phyloP scores from a whole-genome alignment of 2,329 filamentous ascomycete species.

The Nemania sp. region DNA sequence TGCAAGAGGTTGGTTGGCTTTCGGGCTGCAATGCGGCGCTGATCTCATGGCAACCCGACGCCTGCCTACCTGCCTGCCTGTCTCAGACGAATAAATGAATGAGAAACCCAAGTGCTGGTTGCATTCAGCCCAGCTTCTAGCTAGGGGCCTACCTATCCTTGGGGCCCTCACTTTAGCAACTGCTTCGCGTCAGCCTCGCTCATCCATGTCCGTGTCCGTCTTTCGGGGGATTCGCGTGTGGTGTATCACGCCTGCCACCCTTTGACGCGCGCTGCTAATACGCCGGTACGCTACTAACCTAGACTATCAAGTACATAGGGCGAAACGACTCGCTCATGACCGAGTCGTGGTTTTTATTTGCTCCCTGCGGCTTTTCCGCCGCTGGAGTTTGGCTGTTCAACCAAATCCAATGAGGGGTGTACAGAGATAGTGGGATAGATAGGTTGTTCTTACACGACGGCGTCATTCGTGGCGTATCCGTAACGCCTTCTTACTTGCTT shows the following conservation, averaged over 20 bases:
- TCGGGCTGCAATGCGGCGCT: not conserved
- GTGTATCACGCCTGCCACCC: constrained; percentile 1
- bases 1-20: not conserved
- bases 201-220: not conserved
- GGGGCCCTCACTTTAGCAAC: not conserved
- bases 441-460: not conserved
- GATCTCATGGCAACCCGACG: not conserved
- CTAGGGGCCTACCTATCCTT: not conserved
- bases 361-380: not conserved
- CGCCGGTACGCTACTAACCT: no score
- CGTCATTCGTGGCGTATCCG: not conserved
- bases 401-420: no score
- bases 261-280: not conserved
- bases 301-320: not conserved
- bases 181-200: not conserved
- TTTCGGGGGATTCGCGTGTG: not conserved
- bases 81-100: not conserved
- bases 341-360: not conserved
- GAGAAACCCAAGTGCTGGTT: not conserved
- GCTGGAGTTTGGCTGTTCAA: not conserved
- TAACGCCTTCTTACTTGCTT: not conserved
- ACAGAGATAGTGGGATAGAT: no score
- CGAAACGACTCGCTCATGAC: not conserved
- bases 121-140: constrained; percentile 4
- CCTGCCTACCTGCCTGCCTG: not conserved